Percentiles rank a stretch among this genome's conserved stretches.
Evolutionary conservation across 352 stramenopile genomes (phyloP).

Genomic region (Pythium oligandrum): DNA sequence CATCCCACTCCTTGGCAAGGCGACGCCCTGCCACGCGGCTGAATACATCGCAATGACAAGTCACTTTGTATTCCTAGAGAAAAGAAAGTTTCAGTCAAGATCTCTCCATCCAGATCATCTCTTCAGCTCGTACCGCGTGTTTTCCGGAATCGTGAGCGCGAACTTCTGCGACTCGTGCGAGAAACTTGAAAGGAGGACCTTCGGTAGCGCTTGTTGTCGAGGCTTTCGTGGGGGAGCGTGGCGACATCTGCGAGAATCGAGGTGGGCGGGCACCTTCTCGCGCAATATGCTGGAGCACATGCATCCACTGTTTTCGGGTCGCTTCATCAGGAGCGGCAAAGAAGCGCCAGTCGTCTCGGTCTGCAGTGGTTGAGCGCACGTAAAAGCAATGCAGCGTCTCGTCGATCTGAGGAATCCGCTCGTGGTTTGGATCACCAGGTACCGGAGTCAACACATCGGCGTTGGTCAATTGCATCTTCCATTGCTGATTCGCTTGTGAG

Average conservation of each 20-base stretch:
- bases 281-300: constrained; percentile 31
- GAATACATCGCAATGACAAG: constrained; percentile 51
- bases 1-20: constrained; percentile 50
- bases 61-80: constrained; percentile 57
- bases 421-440: constrained; percentile 43
- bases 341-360: constrained; percentile 31
- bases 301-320: constrained; percentile 57
- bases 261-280: constrained; percentile 38
- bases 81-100: neutral
- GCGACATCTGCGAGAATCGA: constrained; percentile 37
- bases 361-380: constrained; percentile 32
- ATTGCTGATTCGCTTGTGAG: constrained; percentile 41
- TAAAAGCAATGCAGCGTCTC: constrained; percentile 59
- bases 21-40: constrained; percentile 38
- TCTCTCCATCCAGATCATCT: too few relatives aligned
- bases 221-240: constrained; percentile 20
- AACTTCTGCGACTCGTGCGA: neutral
- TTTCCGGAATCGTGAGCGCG: neutral
- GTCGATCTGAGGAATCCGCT: constrained; percentile 31
- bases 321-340: constrained; percentile 33
- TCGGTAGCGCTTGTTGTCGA: neutral
- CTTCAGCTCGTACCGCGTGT: neutral
- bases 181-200: neutral
- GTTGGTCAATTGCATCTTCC: constrained; percentile 38
- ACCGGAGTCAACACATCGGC: constrained; percentile 56